Evolutionary conservation across 768 basidiomycete species (phyloP).

Genomic region (Ephemerocybe angulata): DNA sequence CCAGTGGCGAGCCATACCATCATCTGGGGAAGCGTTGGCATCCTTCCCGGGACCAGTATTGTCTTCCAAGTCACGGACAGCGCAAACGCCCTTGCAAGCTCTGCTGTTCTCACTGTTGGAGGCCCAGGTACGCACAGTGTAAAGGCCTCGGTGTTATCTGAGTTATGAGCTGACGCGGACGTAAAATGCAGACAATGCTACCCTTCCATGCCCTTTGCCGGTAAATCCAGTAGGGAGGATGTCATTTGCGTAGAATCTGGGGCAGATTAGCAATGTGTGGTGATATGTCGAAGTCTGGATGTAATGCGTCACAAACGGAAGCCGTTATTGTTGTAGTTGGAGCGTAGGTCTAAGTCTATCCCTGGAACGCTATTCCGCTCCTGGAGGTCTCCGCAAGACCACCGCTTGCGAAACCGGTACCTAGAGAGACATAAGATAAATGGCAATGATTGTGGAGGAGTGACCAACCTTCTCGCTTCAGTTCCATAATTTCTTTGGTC

Average conservation of each 20-base stretch:
- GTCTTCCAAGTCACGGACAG: neutral
- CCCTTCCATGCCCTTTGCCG: no score
- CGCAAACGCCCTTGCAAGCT: neutral
- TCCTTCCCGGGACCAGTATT: neutral
- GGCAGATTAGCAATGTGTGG: no score
- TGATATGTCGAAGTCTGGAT: neutral
- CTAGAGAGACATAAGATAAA: constrained; percentile 31
- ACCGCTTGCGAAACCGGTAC: constrained; percentile 94
- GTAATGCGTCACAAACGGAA: neutral
- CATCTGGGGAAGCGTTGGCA: neutral
- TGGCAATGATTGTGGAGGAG: neutral
- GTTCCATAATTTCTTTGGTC: constrained; percentile 73
- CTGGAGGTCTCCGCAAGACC: constrained; percentile 86
- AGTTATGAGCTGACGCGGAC: no score
- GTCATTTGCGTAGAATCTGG: no score
- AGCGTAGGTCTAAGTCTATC: constrained; percentile 35
- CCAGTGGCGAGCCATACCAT: neutral
- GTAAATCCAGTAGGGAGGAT: no score
- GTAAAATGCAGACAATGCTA: no score
- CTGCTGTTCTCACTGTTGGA: neutral
- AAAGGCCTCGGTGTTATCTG: neutral
- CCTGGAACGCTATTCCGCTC: constrained; percentile 82
- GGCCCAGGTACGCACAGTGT: neutral
- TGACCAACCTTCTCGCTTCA: constrained; percentile 81
- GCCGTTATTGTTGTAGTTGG: neutral